A percentile compares a stretch with the other conserved stretches of the same genome.
Evolutionary conservation across 345 rosid genomes (phyloP).

Genomic region (Rubroshorea leprosula): DNA sequence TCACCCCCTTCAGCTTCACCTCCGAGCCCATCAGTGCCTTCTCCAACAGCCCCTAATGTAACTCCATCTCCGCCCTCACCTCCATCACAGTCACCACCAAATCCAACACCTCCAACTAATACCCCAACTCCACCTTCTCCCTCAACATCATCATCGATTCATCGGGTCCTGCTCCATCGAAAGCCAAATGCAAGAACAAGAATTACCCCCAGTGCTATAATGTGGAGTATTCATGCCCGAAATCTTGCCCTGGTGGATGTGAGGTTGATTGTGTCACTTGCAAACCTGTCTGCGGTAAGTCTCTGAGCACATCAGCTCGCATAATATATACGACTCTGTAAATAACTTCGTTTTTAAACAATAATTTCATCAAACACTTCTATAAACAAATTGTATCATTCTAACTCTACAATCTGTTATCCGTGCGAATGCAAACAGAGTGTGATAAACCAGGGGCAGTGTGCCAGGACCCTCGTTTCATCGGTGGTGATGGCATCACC

Average conservation of each 20-base stretch:
- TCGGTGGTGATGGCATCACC: conserved; percentile 58
- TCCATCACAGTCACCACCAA: conserved; percentile 17
- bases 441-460: conserved; percentile 53
- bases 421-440: conserved; percentile 16
- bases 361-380: neutral
- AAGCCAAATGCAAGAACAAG: conserved; percentile 28
- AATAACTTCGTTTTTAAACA: too few relatives aligned
- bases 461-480: conserved; percentile 64
- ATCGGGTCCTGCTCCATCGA: conserved; percentile 22
- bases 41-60: conserved; percentile 14
- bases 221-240: conserved; percentile 37
- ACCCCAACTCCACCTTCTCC: conserved; percentile 11
- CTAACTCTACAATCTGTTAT: neutral
- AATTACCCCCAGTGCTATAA: conserved; percentile 38
- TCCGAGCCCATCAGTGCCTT: neutral
- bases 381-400: neutral
- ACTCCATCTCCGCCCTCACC: conserved; percentile 7
- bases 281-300: conserved; percentile 54
- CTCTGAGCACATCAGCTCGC: neutral
- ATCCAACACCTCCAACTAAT: neutral
- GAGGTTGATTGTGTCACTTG: conserved; percentile 52
- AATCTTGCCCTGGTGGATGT: conserved; percentile 43
- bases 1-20: conserved; percentile 6
- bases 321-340: neutral
- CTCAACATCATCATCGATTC: conserved; percentile 10